Percentiles rank a stretch among this genome's conserved stretches.
These are phyloP conservation scores for Lipomyces sp. DNA, from an alignment of 805 yeast genomes.

Conservation along the genomic window DNA sequence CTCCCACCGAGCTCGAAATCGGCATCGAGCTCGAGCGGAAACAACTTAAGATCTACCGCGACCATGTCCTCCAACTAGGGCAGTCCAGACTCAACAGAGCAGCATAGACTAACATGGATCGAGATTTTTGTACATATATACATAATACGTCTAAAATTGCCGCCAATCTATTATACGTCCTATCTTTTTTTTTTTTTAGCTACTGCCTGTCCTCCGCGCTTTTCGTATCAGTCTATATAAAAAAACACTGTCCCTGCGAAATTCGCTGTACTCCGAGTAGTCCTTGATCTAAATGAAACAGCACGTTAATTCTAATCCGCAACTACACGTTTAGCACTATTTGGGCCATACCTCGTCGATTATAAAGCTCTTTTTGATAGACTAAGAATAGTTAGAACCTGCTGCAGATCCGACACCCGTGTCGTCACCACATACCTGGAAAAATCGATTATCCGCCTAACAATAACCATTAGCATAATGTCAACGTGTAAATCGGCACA, in stretches of 20 bases:
- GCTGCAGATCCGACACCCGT: not conserved
- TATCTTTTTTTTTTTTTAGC: no score
- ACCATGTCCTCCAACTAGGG: not conserved
- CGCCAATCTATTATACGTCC: not conserved
- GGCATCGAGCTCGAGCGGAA: conserved; percentile 72
- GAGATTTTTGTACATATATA: not conserved
- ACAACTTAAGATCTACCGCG: conserved; percentile 52
- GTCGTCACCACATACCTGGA: conserved; percentile 23
- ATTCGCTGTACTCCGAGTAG: conserved; percentile 29
- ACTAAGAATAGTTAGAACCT: conserved; percentile 27
- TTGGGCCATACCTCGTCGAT: conserved; percentile 33
- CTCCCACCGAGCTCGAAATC: conserved; percentile 56
- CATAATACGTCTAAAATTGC: not conserved
- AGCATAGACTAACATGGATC: not conserved
- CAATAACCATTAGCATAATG: not conserved
- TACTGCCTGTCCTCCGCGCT: no score
- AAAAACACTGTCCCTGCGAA: conserved; percentile 18
- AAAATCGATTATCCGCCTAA: conserved; percentile 39
- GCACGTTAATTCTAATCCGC: not conserved
- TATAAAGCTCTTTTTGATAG: conserved; percentile 35
- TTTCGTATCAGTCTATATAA: conserved; percentile 21
- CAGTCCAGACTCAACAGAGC: not conserved
- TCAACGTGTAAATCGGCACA: not conserved
- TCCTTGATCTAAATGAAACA: conserved; percentile 32
- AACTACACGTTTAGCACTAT: not conserved